A percentile compares a stretch with the other conserved stretches of the same genome.
These are phyloP conservation scores for Neurospora sp. DNA, from an alignment of 495 filamentous ascomycete species.

Conservation along the genomic window DNA sequence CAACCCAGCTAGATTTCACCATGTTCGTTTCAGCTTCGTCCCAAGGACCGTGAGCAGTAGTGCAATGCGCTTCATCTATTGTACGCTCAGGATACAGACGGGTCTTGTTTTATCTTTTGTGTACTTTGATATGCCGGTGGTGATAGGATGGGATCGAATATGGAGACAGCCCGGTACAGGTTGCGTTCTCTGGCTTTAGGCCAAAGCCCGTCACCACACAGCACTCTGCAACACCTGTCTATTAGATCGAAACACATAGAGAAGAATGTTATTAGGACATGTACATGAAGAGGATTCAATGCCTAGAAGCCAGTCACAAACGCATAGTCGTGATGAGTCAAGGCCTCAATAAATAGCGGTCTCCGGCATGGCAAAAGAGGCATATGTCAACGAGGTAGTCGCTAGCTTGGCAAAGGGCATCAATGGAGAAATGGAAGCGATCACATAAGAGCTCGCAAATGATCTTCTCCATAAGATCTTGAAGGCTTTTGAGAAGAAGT, in stretches of 20 bases:
- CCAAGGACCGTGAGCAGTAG: neutral
- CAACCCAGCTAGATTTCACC: neutral
- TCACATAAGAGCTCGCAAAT: neutral
- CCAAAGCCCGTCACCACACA: neutral
- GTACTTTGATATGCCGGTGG: neutral
- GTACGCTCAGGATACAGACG: neutral
- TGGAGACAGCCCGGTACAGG: neutral
- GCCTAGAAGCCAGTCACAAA: neutral
- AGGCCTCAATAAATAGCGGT: neutral
- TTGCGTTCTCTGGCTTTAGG: neutral
- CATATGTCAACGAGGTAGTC: neutral
- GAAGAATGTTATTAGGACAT: neutral
- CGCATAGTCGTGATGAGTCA: neutral
- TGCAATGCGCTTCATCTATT: neutral
- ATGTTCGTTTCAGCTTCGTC: neutral
- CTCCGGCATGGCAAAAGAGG: neutral
- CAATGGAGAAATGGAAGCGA: neutral
- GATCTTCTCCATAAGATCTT: neutral
- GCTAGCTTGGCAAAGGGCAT: neutral
- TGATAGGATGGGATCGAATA: neutral
- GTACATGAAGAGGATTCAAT: neutral
- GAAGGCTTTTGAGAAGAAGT: no score
- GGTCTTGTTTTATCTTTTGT: neutral
- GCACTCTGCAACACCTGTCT: no score
- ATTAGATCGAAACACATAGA: neutral